Evolutionary conservation across 257 asterid genomes (phyloP).

Genomic region (Lycium ferocissimum): DNA sequence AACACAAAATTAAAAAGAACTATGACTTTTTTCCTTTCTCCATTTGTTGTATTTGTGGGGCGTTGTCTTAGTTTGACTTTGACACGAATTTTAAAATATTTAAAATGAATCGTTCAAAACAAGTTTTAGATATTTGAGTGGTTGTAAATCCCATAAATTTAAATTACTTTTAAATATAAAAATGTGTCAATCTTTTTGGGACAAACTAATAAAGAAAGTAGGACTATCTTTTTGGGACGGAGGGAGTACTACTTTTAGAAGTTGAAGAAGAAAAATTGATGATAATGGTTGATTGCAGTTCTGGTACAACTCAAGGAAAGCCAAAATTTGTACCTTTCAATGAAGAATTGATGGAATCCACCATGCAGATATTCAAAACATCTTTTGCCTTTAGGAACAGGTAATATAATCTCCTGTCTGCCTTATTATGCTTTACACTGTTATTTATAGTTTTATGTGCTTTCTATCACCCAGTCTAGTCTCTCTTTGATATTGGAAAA

Average conservation of each 20-base stretch:
- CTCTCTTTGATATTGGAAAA: not conserved
- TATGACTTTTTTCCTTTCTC: not conserved
- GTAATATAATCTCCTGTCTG: constrained; percentile 38
- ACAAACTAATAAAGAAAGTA: too few relatives aligned
- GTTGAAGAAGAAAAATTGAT: not conserved
- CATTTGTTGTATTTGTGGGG: not conserved
- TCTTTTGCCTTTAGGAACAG: constrained; percentile 91
- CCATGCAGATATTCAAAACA: constrained; percentile 92
- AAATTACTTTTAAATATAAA: too few relatives aligned
- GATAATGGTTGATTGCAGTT: constrained; percentile 57
- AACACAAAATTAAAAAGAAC: not conserved
- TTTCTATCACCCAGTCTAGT: not conserved
- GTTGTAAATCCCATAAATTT: too few relatives aligned
- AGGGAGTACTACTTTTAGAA: too few relatives aligned
- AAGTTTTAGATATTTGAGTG: too few relatives aligned
- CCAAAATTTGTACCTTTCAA: constrained; percentile 98
- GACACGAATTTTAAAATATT: too few relatives aligned
- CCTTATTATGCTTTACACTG: not conserved
- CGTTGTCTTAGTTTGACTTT: too few relatives aligned
- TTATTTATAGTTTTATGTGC: not conserved
- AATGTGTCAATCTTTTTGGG: too few relatives aligned
- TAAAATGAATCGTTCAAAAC: too few relatives aligned
- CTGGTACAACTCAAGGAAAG: constrained; percentile 98
- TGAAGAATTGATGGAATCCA: constrained; percentile 87
- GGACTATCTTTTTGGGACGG: too few relatives aligned